Evolutionary conservation across 805 yeast genomes (phyloP), one percentile per base, ranked within the genome.

Genomic region (Sugiyamaella floridensis): DNA sequence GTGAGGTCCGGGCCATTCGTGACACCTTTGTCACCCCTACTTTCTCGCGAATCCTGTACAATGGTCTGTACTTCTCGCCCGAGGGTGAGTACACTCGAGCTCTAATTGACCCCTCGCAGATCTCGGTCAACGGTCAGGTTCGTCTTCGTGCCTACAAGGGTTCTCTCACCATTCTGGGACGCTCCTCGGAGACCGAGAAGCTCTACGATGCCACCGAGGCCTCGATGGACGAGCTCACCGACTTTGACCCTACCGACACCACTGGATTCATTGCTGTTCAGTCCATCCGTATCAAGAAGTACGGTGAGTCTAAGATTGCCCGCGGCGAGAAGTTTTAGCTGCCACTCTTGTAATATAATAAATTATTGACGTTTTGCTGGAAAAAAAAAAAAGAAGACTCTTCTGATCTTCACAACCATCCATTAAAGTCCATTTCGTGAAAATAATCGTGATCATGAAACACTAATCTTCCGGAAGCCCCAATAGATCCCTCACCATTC

Each of bases 201-300:
- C 81, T 93, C 63, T 93, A 93, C 73, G 97, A 93, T 71, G 96
- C 96, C 60, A 89, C 97, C 52, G 97, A 92, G 73, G 90, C 97
- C 14, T 92, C 98, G 11, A 93, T 93, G 99, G 99, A 93, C 74
- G 99, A 93, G 76, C 83, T 93, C 67, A 89, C 97, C 54, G 99
- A 97, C 55, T 93, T 93, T 80, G 85, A 87, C 65, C 99, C 99
- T 59, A 89, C 86, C 71, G 98, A 92, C 71, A 89, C 99, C 55
- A 76, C 95, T 56, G 99, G 99, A 52, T 93, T 93, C 81, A 93
- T 93, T 73, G 88, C 96, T 62, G 96, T 93, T 63, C 97, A 93
- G 78, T 88, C 98, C 58, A 93, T 93, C 72, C 89, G 99, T 80
- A 87, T 92, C 71, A 93, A 93, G 81, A 93, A 93, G 76, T 93